Evolutionary conservation across 2,329 filamentous ascomycete species (phyloP), one percentile per base, ranked within the genome.

Genomic region (Calcarisporium arbuscula): DNA sequence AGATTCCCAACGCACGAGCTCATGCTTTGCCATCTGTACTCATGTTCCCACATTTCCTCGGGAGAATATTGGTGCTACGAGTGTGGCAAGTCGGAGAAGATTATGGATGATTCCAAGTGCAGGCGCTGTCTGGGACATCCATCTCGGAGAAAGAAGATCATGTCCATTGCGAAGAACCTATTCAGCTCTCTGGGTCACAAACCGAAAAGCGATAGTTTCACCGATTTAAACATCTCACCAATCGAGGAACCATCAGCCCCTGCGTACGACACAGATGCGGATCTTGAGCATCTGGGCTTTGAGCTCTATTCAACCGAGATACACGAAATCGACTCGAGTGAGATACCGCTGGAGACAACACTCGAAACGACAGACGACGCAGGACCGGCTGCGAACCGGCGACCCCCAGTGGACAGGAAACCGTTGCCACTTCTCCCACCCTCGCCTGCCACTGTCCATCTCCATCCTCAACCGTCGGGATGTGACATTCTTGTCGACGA

Each of bases 61-160:
- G 68, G 69, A 38, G 67, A 75, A 56, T 76, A 75, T 44, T 66
- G 69, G 59, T 77, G 72, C 48, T 74, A 70, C 47, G 65, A 74
- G 23, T 73, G 72, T 47, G 65, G 60, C 48, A 64, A 62, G 45
- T 57, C 67, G 36, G 72, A 76, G 49, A 59, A 60, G 23, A 72
- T 74, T 50, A n/a, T n/a, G n/a, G 65, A 66, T 53, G 69, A 75
- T 43, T 55, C 60, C 43, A 56, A 66, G 46, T 73, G 69, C 55
- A 67, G 64, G 36, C 60, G 62, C 25, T 74, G 68, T 43, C 49
- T 67, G 14, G 63, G 62, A n/a, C 68, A 70, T 23, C 63, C 65
- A 4, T 72, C 67, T 6, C 70, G 67, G 54, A 60, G 70, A 46
- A 64, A 60, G 48, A 70, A 65, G 46, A 69, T 74, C 40, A 51